These are phyloP conservation scores for Candida cerambycidarum DNA, from an alignment of 805 yeast genomes.

Conservation along the genomic window DNA sequence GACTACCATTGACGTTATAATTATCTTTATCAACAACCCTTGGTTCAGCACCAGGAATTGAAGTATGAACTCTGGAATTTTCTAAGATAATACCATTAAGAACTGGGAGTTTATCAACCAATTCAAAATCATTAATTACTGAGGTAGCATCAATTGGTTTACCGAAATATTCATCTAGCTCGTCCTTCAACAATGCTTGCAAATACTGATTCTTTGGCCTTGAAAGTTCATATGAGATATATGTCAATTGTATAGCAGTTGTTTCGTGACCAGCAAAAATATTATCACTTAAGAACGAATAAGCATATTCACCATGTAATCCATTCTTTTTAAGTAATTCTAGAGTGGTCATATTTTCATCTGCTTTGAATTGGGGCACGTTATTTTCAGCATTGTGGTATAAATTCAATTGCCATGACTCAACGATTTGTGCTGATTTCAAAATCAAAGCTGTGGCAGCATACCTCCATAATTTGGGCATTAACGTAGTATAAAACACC, in stretches of 20 bases:
- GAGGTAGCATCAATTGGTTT: slow-evolving; percentile 19
- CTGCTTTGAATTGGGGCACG: slow-evolving; percentile 19
- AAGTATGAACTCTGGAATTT: slow-evolving; percentile 59
- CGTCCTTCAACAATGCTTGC: slow-evolving; percentile 50
- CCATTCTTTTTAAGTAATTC: slow-evolving; percentile 35
- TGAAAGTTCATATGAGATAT: slow-evolving; percentile 58
- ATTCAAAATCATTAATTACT: slow-evolving; percentile 30
- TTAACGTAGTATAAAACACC: slow-evolving; percentile 65
- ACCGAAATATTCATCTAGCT: slow-evolving; percentile 41
- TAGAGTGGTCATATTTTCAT: slow-evolving; percentile 30
- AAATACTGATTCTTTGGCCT: slow-evolving; percentile 44
- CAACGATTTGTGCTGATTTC: slow-evolving; percentile 38
- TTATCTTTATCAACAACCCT: slow-evolving; percentile 41
- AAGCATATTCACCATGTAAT: slow-evolving; percentile 32
- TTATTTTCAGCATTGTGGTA: slow-evolving; percentile 36
- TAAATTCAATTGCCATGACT: slow-evolving; percentile 45
- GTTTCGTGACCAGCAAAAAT: slow-evolving; percentile 79
- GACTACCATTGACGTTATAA: slow-evolving; percentile 17
- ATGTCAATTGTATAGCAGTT: slow-evolving; percentile 64
- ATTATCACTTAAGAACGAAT: slow-evolving; percentile 53
- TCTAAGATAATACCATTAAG: slow-evolving; percentile 65
- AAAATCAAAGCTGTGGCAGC: slow-evolving; percentile 45
- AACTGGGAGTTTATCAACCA: slow-evolving; percentile 54
- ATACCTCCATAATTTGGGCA: slow-evolving; percentile 53
- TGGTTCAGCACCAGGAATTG: slow-evolving; percentile 77